Conservation (phyloP, 257 asterid genomes). For the Rauvolfia tetraphylla region DNA sequence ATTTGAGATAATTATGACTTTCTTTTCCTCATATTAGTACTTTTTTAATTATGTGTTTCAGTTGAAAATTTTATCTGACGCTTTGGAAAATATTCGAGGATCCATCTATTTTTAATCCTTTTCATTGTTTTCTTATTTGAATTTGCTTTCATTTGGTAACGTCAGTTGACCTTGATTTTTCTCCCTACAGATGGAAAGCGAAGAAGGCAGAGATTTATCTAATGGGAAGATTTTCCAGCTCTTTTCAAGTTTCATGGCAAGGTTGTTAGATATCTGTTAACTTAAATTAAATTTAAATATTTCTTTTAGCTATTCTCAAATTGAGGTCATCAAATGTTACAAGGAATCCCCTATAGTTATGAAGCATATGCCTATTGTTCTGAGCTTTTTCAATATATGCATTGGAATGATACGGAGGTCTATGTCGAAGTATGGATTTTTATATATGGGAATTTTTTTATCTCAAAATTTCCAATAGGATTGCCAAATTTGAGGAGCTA, state of each 20-base stretch:
- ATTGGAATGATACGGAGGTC: background rate
- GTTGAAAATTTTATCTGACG: background rate
- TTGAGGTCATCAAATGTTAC: background rate
- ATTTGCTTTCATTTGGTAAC: background rate
- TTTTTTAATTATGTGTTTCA: background rate
- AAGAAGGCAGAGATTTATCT: slow-evolving; percentile 18
- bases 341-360: background rate
- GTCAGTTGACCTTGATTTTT: background rate
- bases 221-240: slow-evolving; percentile 25
- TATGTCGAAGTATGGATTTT: background rate
- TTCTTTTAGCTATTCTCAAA: background rate
- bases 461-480: slow-evolving; percentile 33
- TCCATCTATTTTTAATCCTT: background rate
- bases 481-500: slow-evolving; percentile 60
- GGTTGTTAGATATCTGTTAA: slow-evolving; percentile 27
- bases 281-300: background rate
- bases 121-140: background rate
- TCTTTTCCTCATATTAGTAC: background rate
- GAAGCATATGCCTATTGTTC: background rate
- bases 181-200: slow-evolving; percentile 39
- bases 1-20: background rate
- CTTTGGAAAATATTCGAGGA: background rate
- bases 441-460: background rate
- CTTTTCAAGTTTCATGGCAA: slow-evolving; percentile 60
- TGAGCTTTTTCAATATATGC: background rate